Base-by-base conservation (phyloP, 164 flowering plant species). In the Annona squamosa region DNA sequence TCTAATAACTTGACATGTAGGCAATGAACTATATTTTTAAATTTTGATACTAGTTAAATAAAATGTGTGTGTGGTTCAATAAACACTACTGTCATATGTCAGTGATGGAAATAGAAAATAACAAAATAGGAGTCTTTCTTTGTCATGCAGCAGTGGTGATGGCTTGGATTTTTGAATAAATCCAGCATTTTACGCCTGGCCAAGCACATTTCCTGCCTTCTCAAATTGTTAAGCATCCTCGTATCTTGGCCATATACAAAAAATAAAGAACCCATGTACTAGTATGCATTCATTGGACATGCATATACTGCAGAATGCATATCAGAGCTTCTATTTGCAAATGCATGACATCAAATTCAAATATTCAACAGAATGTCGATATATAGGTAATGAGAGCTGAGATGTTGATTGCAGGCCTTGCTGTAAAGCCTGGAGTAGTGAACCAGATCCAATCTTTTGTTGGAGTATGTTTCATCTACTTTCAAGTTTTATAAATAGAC, bases 351-450 rank as follows among this genome's bases (percentile, higher is more conserved):
- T 4, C 66, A 47, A 18, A 41, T 4, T 44, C 62, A 61, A 70
- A 12, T 61, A 45, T 43, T 44, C 41, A 26, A 10, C n/a, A 10
- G 4, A 67, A 9, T 48, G 41, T n/a, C 10, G 6, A 63, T 66
- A 26, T 70, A 48, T n/a, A 44, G 48, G 79, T 65, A 47, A 63
- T 67, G 42, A 57, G 52, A 69, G 5, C 56, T 48, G 46, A 63
- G 70, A 46, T 66, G 67, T 76, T 5, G 63, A 42, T 84, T 73
- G 68, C 85, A 95, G 99, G 99, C 48, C 78, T 93, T 80, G 94
- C 98, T 78, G 68, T 93, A 79, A 95, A 95, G 85, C 98, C 98
- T 71, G 84, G 89, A 41, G 92, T 85, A 71, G 69, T 91, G 76
- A 79, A 87, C 73, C 85, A 82, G 65, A 64, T 87, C 77, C 97